Percentiles rank a stretch among this genome's conserved stretches.
phyloP scores from a whole-genome alignment of 2,329 filamentous ascomycete genomes.

The Sordariomycetes sp. region DNA sequence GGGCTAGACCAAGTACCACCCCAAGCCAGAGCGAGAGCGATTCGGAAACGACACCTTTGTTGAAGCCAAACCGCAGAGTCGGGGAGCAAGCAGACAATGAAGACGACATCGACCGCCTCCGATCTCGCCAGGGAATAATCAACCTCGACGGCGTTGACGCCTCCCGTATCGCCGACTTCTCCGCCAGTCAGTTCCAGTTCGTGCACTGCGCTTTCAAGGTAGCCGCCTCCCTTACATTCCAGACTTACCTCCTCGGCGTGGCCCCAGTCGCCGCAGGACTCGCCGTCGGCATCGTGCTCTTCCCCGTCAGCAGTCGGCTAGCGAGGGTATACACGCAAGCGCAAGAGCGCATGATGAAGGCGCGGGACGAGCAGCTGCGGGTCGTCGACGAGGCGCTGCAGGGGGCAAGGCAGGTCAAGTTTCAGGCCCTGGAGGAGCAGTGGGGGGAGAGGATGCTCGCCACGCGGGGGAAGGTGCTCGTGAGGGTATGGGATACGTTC shows the following conservation, averaged over 20 bases:
- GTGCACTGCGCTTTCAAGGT: constrained; percentile 49
- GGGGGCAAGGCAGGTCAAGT: constrained; percentile 77
- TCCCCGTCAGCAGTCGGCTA: constrained; percentile 55
- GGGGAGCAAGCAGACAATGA: constrained; percentile 35
- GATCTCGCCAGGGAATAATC: constrained; percentile 55
- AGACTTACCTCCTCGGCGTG: constrained; percentile 61
- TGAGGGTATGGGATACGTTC: constrained; percentile 54
- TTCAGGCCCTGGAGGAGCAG: constrained; percentile 60
- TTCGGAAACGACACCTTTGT: neutral
- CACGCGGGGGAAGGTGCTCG: constrained; percentile 53
- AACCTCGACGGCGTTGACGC: constrained; percentile 70
- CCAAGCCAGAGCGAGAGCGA: constrained; percentile 7
- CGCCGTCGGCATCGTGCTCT: constrained; percentile 46
- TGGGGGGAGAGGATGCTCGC: constrained; percentile 58
- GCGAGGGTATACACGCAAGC: constrained; percentile 50
- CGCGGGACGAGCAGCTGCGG: constrained; percentile 61
- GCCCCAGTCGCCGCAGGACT: constrained; percentile 53
- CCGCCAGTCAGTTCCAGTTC: constrained; percentile 53
- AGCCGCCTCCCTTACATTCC: constrained; percentile 49
- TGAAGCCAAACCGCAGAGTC: constrained; percentile 21
- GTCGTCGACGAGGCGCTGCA: constrained; percentile 65
- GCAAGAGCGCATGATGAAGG: constrained; percentile 61
- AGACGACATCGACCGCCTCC: constrained; percentile 17
- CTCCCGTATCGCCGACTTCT: constrained; percentile 55
- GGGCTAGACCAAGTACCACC: constrained; percentile 12